Evolutionary conservation across 257 asterid genomes (phyloP), one percentile per base, ranked within the genome.

Genomic region (Penstemon eatonii): DNA sequence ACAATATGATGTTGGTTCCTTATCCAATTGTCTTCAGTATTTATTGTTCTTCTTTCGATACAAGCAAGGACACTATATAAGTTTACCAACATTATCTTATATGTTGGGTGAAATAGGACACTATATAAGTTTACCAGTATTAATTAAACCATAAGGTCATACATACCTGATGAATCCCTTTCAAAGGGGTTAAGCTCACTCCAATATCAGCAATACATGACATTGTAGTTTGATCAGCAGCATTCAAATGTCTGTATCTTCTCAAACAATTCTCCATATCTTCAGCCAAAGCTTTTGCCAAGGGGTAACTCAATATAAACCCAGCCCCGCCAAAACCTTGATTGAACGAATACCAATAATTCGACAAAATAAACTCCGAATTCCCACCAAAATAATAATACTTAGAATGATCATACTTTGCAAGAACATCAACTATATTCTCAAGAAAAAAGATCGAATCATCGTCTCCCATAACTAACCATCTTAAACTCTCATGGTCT

Each of bases 381-480:
- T 84, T 83, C 49, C 82, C 85, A 0, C 90, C 88, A 2, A 86
- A 7, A 40, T 86, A 86, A 58, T 82, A 76, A 12, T 82, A 80
- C 79, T 80, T 80, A 0, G 45, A 76, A 15, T 86, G 93, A 51
- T 86, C 90, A 11, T 80, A 80, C 18, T 47, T 19, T 0, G 74
- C 74, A 2, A 86, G 83, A 65, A 80, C 71, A 3, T 79, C 80
- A 4, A 84, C 79, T 2, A 84, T 72, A 45, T 85, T 83, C 0
- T 81, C 87, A 0, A 83, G 25, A 5, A 85, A 74, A 9, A 85
- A 81, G 0, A 85, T 71, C 7, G 93, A 80, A 43, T 86, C 88
- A 39, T 86, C 93, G 47, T 86, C 90, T 5, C 93, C 93, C 93
- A 84, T 86, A 4, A 86, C 86, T 0, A 84, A 56, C 90, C 93